Conservation (phyloP, 2,329 filamentous ascomycete genomes). For the Elsinoe perseae region DNA sequence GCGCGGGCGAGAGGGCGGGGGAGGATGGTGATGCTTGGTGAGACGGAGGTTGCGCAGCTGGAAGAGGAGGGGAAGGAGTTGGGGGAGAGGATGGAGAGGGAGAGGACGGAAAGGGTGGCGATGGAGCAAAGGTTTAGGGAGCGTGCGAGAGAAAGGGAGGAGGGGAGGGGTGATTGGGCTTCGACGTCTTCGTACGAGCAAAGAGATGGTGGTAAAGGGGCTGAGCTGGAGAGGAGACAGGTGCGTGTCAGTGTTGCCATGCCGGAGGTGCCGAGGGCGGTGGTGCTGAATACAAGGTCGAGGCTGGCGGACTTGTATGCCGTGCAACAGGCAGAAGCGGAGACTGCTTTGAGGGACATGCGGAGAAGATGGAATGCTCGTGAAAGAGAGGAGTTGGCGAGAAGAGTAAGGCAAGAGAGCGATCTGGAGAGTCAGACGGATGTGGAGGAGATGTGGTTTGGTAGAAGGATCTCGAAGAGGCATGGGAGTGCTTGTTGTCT, state of each 20-base stretch:
- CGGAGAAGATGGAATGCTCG: background rate
- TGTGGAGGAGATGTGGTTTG: background rate
- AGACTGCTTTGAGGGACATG: background rate
- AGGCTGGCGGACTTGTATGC: background rate
- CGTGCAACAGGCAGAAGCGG: background rate
- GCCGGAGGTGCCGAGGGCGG: background rate
- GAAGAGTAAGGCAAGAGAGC: background rate
- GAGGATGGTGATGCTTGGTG: background rate
- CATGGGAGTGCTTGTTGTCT: background rate
- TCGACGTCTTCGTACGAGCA: background rate
- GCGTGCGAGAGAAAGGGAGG: background rate
- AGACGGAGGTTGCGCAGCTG: background rate
- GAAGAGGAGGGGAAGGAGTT: background rate
- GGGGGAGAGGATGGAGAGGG: background rate
- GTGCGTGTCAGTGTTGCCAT: background rate
- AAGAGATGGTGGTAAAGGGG: background rate
- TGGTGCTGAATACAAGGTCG: background rate
- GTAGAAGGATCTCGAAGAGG: background rate
- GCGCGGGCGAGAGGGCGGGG: background rate
- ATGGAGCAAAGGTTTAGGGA: background rate
- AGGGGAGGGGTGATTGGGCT: background rate
- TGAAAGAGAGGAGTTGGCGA: background rate
- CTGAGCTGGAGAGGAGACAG: background rate
- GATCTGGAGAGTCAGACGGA: background rate
- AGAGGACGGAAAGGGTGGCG: background rate